These are phyloP conservation scores for Mortierella alpina DNA, from an alignment of 192 early-diverging fungal genomes.

Conservation along the genomic window DNA sequence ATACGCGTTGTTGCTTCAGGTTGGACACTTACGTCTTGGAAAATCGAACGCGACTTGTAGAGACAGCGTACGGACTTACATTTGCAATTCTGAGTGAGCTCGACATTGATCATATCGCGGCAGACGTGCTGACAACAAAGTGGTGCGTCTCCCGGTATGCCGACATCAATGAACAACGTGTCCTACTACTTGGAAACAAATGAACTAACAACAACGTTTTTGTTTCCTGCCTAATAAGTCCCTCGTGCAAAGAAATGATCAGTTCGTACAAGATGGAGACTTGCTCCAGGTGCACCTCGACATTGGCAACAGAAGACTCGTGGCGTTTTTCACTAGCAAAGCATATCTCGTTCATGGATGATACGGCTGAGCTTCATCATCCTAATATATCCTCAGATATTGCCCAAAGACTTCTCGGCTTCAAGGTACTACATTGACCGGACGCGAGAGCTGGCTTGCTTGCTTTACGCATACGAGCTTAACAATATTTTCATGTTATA, in stretches of 20 bases:
- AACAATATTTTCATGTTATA: background rate
- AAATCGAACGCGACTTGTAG: background rate
- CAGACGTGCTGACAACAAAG: slow-evolving; percentile 31
- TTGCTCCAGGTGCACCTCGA: slow-evolving; percentile 13
- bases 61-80: slow-evolving; percentile 16
- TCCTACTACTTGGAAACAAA: slow-evolving; percentile 5
- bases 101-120: slow-evolving; percentile 25
- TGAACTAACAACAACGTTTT: slow-evolving; percentile 32
- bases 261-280: slow-evolving; percentile 35
- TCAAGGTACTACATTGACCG: slow-evolving; percentile 10
- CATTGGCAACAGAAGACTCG: slow-evolving; percentile 11
- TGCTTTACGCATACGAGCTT: too few species aligned
- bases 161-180: too few species aligned
- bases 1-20: too few species aligned
- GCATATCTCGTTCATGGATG: slow-evolving; percentile 37
- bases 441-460: too few species aligned
- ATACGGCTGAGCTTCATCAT: slow-evolving; percentile 40
- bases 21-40: too few species aligned
- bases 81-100: slow-evolving; percentile 28
- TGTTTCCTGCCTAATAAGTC: slow-evolving; percentile 3
- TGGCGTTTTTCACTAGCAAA: slow-evolving; percentile 29
- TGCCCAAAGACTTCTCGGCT: slow-evolving; percentile 11
- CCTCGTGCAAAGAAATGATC: slow-evolving; percentile 20
- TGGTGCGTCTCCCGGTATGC: slow-evolving; percentile 8
- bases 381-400: slow-evolving; percentile 22